These are phyloP conservation scores for Pyrus betulifolia DNA, from an alignment of 306 rosid genomes.

Conservation along the genomic window DNA sequence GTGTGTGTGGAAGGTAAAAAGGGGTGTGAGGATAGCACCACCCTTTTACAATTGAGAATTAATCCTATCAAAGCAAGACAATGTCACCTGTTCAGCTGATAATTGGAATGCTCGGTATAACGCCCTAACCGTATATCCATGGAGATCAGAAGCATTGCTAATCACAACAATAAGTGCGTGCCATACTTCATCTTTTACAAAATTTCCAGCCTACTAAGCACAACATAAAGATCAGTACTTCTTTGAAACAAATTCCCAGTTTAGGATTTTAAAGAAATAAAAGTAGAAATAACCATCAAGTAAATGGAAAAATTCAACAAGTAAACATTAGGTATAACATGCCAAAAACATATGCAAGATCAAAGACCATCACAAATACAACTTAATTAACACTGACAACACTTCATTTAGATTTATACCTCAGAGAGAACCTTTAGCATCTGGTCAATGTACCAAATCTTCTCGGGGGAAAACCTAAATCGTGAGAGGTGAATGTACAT, in stretches of 20 bases:
- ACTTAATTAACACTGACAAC: not conserved
- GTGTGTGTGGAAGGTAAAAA: too few species aligned
- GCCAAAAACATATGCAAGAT: not conserved
- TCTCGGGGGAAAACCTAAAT: conserved; percentile 88
- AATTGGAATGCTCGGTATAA: conserved; percentile 77
- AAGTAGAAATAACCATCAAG: not conserved
- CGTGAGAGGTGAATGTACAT: conserved; percentile 30
- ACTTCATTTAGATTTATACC: conserved; percentile 56
- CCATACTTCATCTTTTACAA: conserved; percentile 97
- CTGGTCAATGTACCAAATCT: conserved; percentile 97
- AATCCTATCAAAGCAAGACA: conserved; percentile 18
- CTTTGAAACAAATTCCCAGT: conserved; percentile 4
- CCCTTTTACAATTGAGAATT: not conserved
- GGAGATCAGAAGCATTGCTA: conserved; percentile 94
- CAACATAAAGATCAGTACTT: conserved; percentile 47
- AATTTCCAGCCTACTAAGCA: conserved; percentile 99
- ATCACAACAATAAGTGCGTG: conserved; percentile 76
- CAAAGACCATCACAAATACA: not conserved
- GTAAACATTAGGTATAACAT: not conserved
- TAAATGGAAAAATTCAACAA: not conserved
- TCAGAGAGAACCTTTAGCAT: conserved; percentile 97
- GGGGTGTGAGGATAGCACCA: too few species aligned
- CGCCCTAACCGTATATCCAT: conserved; percentile 85
- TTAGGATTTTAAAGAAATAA: not conserved
- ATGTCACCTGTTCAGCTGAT: conserved; percentile 73